These are phyloP conservation scores for Takakia lepidozioides DNA, from an alignment of 225 moss, liverwort and hornwort species.

Conservation along the genomic window DNA sequence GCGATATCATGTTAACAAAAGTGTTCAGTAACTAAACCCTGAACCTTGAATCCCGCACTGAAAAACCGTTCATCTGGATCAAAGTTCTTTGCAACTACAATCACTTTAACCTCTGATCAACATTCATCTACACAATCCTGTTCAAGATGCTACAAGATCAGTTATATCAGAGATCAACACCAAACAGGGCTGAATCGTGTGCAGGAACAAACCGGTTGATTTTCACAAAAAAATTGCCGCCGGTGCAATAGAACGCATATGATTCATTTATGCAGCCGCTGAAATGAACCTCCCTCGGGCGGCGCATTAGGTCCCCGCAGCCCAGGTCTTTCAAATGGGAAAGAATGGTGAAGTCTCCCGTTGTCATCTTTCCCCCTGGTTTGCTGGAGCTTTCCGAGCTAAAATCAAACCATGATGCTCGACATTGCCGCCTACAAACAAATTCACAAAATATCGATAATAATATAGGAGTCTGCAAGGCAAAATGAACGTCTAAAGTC, in stretches of 20 bases:
- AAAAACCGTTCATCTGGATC: too few species aligned
- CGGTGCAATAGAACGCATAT: constrained; percentile 58
- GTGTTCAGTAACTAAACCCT: too few species aligned
- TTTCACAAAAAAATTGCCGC: constrained; percentile 69
- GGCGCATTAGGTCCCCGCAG: constrained; percentile 52
- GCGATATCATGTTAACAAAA: too few species aligned
- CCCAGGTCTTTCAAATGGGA: constrained; percentile 69
- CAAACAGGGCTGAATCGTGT: background rate
- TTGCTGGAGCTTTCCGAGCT: constrained; percentile 43
- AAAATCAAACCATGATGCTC: constrained; percentile 75
- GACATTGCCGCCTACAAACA: constrained; percentile 37
- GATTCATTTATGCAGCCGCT: constrained; percentile 82
- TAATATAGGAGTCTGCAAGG: too few species aligned
- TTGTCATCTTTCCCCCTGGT: constrained; percentile 18
- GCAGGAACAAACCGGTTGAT: constrained; percentile 46
- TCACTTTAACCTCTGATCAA: too few species aligned
- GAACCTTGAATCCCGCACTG: too few species aligned
- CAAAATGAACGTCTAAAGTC: too few species aligned
- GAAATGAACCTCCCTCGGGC: constrained; percentile 61
- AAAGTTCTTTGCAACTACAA: too few species aligned
- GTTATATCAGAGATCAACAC: background rate
- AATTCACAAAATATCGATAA: too few species aligned
- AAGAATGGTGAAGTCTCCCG: constrained; percentile 65
- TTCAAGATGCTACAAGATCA: too few species aligned
- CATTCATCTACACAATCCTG: too few species aligned